phyloP scores from a whole-genome alignment of 805 yeast species.

The Saccharomycopsis malanga region DNA sequence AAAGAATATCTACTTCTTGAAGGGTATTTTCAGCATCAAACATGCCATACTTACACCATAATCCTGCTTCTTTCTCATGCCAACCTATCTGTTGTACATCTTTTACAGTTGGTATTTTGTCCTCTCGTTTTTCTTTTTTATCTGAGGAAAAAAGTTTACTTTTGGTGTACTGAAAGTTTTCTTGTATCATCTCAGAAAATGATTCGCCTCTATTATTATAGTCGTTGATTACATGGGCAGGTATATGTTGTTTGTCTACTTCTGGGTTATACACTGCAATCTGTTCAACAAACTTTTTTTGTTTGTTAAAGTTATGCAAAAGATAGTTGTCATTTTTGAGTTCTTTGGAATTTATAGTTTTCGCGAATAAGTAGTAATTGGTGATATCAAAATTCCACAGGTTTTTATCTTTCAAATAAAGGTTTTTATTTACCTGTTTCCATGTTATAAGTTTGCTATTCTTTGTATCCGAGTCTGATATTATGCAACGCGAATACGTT shows the following conservation, averaged over 20 bases:
- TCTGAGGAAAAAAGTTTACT: not conserved
- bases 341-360: slow-evolving; percentile 14
- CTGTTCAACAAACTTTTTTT: slow-evolving; percentile 13
- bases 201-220: slow-evolving; percentile 12
- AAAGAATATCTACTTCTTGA: slow-evolving; percentile 53
- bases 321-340: slow-evolving; percentile 15
- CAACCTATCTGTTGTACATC: slow-evolving; percentile 16
- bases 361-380: slow-evolving; percentile 15
- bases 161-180: slow-evolving; percentile 12
- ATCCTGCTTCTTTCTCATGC: slow-evolving; percentile 32
- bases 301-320: slow-evolving; percentile 8
- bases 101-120: slow-evolving; percentile 7
- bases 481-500: slow-evolving; percentile 3
- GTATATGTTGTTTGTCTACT: slow-evolving; percentile 3
- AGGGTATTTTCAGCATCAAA: slow-evolving; percentile 34
- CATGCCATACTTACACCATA: slow-evolving; percentile 54
- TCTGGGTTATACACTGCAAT: slow-evolving; percentile 12
- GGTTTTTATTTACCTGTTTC: slow-evolving; percentile 14
- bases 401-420: slow-evolving; percentile 13
- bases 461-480: slow-evolving; percentile 14
- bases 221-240: slow-evolving; percentile 10
- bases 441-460: slow-evolving; percentile 13
- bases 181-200: slow-evolving; percentile 16
- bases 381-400: slow-evolving; percentile 14
- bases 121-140: not conserved